Evolutionary conservation across 805 yeast species (phyloP).

Genomic region (Kodamaea laetipori): DNA sequence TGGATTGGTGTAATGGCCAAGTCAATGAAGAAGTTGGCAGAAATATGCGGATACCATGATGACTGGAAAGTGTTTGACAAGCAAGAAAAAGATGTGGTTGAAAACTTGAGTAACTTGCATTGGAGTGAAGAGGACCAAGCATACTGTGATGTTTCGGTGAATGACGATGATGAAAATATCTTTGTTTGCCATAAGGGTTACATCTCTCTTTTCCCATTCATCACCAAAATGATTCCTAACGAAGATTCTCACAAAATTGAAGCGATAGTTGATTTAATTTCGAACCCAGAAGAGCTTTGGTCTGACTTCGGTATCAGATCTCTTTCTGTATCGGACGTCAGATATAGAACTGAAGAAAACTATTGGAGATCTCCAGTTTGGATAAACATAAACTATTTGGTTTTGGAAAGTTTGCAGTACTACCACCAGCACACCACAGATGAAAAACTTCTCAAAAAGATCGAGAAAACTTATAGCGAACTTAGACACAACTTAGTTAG

Average conservation of each 20-base stretch:
- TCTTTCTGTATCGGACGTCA: constrained; percentile 63
- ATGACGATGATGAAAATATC: constrained; percentile 64
- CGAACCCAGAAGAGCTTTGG: constrained; percentile 77
- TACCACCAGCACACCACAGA: constrained; percentile 45
- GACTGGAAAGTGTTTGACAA: constrained; percentile 57
- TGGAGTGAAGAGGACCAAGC: constrained; percentile 70
- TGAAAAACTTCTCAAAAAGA: constrained; percentile 37
- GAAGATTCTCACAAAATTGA: constrained; percentile 46
- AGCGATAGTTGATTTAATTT: constrained; percentile 55
- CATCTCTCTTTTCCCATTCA: constrained; percentile 81
- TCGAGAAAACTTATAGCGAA: constrained; percentile 47
- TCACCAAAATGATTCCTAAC: constrained; percentile 61
- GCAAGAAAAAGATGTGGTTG: constrained; percentile 57
- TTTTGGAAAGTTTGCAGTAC: constrained; percentile 65
- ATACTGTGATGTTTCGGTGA: constrained; percentile 83
- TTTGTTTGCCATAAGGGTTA: constrained; percentile 90
- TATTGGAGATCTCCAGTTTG: constrained; percentile 97
- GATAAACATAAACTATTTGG: constrained; percentile 86
- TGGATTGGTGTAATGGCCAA: constrained; percentile 95
- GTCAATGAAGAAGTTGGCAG: constrained; percentile 75
- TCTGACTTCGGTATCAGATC: constrained; percentile 79
- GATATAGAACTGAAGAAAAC: constrained; percentile 78
- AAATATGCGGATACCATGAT: constrained; percentile 54
- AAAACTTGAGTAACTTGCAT: constrained; percentile 71
- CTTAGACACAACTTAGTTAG: constrained; percentile 68